Conservation (phyloP, 73 alveolate genomes). For the Paramecium sonneborni region DNA sequence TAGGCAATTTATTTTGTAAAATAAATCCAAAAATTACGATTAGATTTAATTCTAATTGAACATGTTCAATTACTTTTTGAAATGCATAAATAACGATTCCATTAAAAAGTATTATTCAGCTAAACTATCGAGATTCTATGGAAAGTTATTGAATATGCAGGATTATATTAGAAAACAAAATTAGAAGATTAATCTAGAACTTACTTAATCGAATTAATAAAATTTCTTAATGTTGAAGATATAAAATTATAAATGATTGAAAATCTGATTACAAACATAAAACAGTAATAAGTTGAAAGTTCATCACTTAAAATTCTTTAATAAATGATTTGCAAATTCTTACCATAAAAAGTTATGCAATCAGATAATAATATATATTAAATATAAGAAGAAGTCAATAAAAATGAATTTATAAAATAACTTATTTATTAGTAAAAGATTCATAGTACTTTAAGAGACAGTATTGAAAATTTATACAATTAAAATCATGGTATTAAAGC, state of each 20-base stretch:
- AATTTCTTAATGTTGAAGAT: not conserved
- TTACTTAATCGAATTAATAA: not conserved
- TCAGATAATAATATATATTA: too few species aligned
- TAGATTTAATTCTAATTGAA: not conserved
- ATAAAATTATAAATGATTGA: not conserved
- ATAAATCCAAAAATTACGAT: not conserved
- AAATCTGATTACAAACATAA: not conserved
- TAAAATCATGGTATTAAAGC: not conserved
- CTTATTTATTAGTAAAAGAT: not conserved
- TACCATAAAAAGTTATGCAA: not conserved
- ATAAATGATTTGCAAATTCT: not conserved
- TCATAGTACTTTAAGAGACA: not conserved
- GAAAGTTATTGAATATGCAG: not conserved
- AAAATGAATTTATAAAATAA: not conserved
- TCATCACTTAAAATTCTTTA: conserved; percentile 3
- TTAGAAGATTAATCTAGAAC: conserved; percentile 45
- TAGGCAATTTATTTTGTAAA: not conserved
- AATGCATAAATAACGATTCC: not conserved
- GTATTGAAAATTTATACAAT: not conserved
- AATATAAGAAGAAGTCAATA: too few species aligned
- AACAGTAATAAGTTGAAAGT: not conserved
- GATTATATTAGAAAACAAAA: not conserved
- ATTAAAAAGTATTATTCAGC: not conserved
- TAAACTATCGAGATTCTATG: not conserved
- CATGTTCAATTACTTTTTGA: conserved; percentile 10